Evolutionary conservation across 139 green algal species (phyloP), one percentile per base, ranked within the genome.

Genomic region (Tetraselmis striata): DNA sequence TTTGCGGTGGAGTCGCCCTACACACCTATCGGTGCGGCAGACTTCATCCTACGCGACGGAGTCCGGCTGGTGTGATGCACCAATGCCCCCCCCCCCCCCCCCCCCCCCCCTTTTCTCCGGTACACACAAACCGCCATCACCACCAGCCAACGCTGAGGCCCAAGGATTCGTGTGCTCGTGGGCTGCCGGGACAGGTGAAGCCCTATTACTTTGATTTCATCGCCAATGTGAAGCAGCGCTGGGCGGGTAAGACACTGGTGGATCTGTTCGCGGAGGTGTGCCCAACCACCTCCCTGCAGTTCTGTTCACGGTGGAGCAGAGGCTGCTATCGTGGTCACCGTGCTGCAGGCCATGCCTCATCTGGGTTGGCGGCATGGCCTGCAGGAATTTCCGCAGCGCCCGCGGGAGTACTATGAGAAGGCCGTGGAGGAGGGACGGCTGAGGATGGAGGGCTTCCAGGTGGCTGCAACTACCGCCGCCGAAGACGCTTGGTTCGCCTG

Each of bases 201-300:
- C 94, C 94, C 1, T 98, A 98, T 82, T 84, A 91, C 81, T 98
- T 95, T 81, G 93, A 98, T 83, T 98, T 96, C 85, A 87, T 92
- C 26, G 93, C 86, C 84, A 85, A 81, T 59, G 92, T 96, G 1
- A 96, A 96, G 80, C 59, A 90, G 79, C 85, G 94, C 1, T 93
- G 87, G 89, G 32, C 84, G 23, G 93, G 92, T 11, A 82, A 85
- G 77, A 88, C 31, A 1, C 79, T 98, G 25, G 83, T 95, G 24
- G 92, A 96, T 30, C 84, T 96, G 2, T 95, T 97, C 59, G 74
- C 80, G 30, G 0, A 31, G 59, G 79, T 83, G 31, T 76, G 77
- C 22, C 75, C 23, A 79, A 24, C 23, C 59, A 76, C 24, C 59
- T n/a, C n/a, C n/a, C n/a, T n/a, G n/a, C n/a, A n/a, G n/a, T n/a